Evolutionary conservation across 345 rosid genomes (phyloP).

Genomic region (Eucalyptus cloeziana): DNA sequence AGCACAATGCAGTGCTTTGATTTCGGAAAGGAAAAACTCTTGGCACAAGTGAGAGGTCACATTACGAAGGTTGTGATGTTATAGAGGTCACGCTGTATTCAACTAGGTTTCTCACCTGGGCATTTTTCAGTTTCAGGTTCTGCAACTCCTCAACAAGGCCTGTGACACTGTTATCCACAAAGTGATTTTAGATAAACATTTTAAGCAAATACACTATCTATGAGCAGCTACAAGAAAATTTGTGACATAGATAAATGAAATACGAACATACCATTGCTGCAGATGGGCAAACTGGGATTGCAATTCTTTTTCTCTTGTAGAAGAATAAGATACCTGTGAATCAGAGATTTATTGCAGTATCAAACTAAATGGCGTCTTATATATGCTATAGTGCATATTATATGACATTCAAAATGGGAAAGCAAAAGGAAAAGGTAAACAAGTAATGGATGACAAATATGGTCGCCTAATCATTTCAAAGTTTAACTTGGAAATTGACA

Average conservation of each 20-base stretch:
- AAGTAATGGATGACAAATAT: neutral
- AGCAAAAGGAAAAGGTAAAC: neutral
- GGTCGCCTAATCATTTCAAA: neutral
- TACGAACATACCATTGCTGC: conserved; percentile 54
- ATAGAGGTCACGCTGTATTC: neutral
- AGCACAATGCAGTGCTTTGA: neutral
- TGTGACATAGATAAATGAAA: neutral
- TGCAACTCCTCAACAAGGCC: conserved; percentile 63
- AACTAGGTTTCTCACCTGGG: conserved; percentile 36
- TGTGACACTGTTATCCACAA: conserved; percentile 32
- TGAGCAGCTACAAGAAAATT: neutral
- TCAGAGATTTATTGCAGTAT: neutral
- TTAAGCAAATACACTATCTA: neutral
- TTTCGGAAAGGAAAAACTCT: neutral
- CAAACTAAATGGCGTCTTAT: neutral
- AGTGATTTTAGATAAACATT: neutral
- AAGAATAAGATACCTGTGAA: conserved; percentile 43
- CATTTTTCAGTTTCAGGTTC: conserved; percentile 52
- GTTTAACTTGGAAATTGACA: neutral
- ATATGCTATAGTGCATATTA: neutral
- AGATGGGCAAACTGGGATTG: conserved; percentile 49
- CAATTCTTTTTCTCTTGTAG: conserved; percentile 59
- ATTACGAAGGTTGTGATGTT: neutral
- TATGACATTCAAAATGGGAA: neutral
- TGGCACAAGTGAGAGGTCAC: neutral